phyloP scores from a whole-genome alignment of 257 asterid species.

The Lithospermum erythrorhizon region DNA sequence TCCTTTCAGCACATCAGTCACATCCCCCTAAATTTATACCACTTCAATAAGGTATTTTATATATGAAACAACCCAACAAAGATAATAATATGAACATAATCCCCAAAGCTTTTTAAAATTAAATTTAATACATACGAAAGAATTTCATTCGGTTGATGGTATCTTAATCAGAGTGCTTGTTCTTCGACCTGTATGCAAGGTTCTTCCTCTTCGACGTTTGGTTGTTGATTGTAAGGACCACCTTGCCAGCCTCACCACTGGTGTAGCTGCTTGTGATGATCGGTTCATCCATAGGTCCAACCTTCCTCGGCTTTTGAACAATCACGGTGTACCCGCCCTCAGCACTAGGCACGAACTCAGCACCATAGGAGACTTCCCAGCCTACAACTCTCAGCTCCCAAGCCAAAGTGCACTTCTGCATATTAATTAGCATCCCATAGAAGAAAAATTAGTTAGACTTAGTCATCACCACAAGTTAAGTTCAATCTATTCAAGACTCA shows the following conservation, averaged over 20 bases:
- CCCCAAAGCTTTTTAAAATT: constrained; percentile 20
- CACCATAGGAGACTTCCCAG: constrained; percentile 75
- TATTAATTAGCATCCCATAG: background rate
- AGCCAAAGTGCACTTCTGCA: constrained; percentile 49
- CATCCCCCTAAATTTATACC: constrained; percentile 3
- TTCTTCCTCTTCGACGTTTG: constrained; percentile 85
- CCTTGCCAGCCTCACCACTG: constrained; percentile 56
- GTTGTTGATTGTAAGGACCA: constrained; percentile 76
- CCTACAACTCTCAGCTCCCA: constrained; percentile 93
- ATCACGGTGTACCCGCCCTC: constrained; percentile 88
- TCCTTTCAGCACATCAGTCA: too few species aligned
- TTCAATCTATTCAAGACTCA: too few species aligned
- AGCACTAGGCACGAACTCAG: constrained; percentile 66
- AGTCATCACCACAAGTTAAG: too few species aligned
- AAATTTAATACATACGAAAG: constrained; percentile 25
- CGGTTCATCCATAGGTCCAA: constrained; percentile 50
- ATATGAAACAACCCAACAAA: constrained; percentile 28
- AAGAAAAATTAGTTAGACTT: background rate
- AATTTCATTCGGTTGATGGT: background rate
- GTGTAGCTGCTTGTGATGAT: constrained; percentile 58
- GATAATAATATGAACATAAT: constrained; percentile 29
- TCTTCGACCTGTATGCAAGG: constrained; percentile 83
- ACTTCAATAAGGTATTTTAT: constrained; percentile 17
- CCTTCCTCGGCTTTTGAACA: constrained; percentile 63
- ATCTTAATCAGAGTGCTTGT: constrained; percentile 50